Conservation (phyloP, 2,329 filamentous ascomycete species). For the Xylaria sp. region DNA sequence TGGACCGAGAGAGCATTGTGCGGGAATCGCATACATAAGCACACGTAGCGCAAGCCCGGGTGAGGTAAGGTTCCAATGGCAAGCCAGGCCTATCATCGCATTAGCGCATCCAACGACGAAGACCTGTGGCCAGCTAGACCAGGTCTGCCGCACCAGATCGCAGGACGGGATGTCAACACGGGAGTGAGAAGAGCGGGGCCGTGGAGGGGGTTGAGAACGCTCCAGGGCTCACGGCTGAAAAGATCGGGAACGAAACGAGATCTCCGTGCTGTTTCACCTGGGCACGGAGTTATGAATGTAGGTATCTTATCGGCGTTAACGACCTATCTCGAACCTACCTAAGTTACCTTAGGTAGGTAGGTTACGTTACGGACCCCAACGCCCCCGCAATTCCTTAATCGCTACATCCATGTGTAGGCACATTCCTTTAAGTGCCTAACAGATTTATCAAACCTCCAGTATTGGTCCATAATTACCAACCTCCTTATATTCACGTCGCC, state of each 20-base stretch:
- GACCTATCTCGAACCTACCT: not conserved
- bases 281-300: too few species aligned
- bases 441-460: too few species aligned
- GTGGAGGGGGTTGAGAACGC: too few species aligned
- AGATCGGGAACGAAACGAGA: constrained; percentile 35
- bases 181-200: constrained; percentile 34
- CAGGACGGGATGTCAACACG: constrained; percentile 33
- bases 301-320: not conserved
- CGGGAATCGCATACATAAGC: not conserved
- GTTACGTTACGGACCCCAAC: too few species aligned
- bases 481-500: too few species aligned
- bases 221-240: constrained; percentile 32
- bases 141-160: constrained; percentile 9
- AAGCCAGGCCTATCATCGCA: not conserved
- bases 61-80: not conserved
- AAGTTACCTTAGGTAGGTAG: not conserved
- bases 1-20: not conserved
- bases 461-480: too few species aligned
- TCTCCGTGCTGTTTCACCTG: not conserved
- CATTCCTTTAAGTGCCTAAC: too few species aligned
- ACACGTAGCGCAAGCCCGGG: not conserved
- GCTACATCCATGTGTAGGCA: too few species aligned
- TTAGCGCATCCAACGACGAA: not conserved
- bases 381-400: too few species aligned
- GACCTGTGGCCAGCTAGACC: constrained; percentile 12